These are phyloP conservation scores for Paecilomyces sp. DNA, from an alignment of 2,329 filamentous ascomycete genomes.

Conservation along the genomic window DNA sequence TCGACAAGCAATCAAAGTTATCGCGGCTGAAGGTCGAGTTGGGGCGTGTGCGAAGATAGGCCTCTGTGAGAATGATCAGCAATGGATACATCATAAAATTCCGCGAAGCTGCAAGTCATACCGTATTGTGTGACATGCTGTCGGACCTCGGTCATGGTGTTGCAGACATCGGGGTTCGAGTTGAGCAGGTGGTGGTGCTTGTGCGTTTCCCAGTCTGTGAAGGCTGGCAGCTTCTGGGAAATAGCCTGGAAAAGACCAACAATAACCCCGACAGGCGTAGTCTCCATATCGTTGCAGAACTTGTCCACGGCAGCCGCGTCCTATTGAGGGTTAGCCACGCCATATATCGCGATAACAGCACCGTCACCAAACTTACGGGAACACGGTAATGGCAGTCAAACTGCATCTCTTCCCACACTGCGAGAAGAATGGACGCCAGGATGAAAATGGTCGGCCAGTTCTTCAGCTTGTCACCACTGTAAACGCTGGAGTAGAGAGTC, in stretches of 20 bases:
- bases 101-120: slow-evolving; percentile 43
- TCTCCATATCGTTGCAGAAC: slow-evolving; percentile 96
- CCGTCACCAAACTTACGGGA: slow-evolving; percentile 38
- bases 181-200: slow-evolving; percentile 87
- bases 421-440: slow-evolving; percentile 83
- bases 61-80: slow-evolving; percentile 57
- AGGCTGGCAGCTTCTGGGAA: slow-evolving; percentile 87
- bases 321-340: slow-evolving; percentile 15
- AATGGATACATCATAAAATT: slow-evolving; percentile 1
- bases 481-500: slow-evolving; percentile 89
- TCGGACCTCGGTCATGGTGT: slow-evolving; percentile 92
- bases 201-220: slow-evolving; percentile 88
- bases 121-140: slow-evolving; percentile 90
- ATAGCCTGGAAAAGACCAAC: slow-evolving; percentile 96
- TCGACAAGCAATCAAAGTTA: slow-evolving; percentile 91
- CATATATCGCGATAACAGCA: not conserved
- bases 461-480: slow-evolving; percentile 94
- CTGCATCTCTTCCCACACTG: slow-evolving; percentile 98
- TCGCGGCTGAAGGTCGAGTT: slow-evolving; percentile 79
- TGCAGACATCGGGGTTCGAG: slow-evolving; percentile 86
- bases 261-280: slow-evolving; percentile 89
- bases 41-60: slow-evolving; percentile 73
- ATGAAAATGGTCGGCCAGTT: slow-evolving; percentile 99
- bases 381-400: slow-evolving; percentile 97
- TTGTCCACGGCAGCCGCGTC: slow-evolving; percentile 80